Base-by-base conservation (phyloP, 768 basidiomycete species). In the Mycena kentingensis region DNA sequence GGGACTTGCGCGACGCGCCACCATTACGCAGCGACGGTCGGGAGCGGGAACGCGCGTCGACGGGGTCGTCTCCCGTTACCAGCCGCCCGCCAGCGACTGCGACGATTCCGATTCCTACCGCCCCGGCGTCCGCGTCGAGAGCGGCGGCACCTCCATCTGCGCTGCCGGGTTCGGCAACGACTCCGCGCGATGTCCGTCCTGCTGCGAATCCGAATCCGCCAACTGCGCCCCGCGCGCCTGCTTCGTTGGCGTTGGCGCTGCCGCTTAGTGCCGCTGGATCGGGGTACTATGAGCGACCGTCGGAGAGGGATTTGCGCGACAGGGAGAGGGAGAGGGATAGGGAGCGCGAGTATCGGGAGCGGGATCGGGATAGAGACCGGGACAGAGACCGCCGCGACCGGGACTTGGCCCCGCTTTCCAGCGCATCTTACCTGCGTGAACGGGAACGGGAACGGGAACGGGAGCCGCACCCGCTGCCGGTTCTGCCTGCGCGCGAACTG, bases 351-450 rank as follows among this genome's bases (percentile, higher is more conserved):
- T 42, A 24, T 19, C 6, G 35, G 15, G 31, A 44, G 24, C 35
- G 50, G 22, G 56, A 58, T 7, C 18, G 38, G 19, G 51, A 52
- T 19, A 29, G 51, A 22, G 51, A 52, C 22, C 44, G 45, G 13
- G 44, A 52, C 22, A 43, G 39, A 38, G 38, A n/a, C n/a, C n/a
- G n/a, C n/a, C n/a, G n/a, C n/a, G n/a, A n/a, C n/a, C n/a, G n/a
- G n/a, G n/a, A n/a, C n/a, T n/a, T n/a, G n/a, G n/a, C n/a, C n/a
- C n/a, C n/a, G n/a, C n/a, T n/a, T n/a, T n/a, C n/a, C n/a, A n/a
- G n/a, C n/a, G n/a, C n/a, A n/a, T n/a, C n/a, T n/a, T n/a, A n/a
- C n/a, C n/a, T n/a, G n/a, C n/a, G n/a, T n/a, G n/a, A n/a, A n/a
- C n/a, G n/a, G n/a, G n/a, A n/a, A n/a, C n/a, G n/a, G n/a, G n/a